Percentiles rank a stretch among this genome's conserved stretches.
phyloP scores from a whole-genome alignment of 306 rosid genomes.

The Quercus aquifolioides region DNA sequence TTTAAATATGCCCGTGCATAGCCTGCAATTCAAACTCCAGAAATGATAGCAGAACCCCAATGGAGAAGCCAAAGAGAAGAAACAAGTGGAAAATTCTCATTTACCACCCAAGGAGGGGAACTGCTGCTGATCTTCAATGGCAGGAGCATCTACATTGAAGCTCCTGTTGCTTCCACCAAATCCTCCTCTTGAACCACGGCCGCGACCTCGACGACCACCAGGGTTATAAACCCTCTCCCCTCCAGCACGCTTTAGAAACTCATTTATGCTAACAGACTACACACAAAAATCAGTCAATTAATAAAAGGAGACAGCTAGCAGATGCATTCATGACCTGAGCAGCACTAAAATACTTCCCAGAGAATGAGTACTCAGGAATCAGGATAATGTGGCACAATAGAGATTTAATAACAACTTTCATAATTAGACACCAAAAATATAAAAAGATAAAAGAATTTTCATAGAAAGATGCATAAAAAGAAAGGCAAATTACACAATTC shows the following conservation, averaged over 20 bases:
- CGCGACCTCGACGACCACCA: conserved; percentile 87
- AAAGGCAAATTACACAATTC: no score
- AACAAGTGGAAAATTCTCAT: conserved; percentile 40
- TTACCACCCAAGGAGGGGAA: conserved; percentile 87
- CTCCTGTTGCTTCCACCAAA: conserved; percentile 40
- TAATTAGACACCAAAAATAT: neutral
- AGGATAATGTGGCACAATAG: neutral
- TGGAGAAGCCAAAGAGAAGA: conserved; percentile 13
- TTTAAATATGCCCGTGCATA: conserved; percentile 19
- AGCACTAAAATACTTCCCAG: neutral
- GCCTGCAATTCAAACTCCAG: conserved; percentile 31
- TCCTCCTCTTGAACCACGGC: conserved; percentile 80
- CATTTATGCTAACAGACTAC: conserved; percentile 81
- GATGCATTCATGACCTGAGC: neutral
- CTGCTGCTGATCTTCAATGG: conserved; percentile 82
- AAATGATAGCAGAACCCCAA: conserved; percentile 21
- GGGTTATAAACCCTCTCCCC: conserved; percentile 56
- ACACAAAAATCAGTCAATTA: neutral
- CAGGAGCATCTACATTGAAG: conserved; percentile 54
- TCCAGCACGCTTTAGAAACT: conserved; percentile 91
- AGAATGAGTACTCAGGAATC: neutral
- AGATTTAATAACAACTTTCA: neutral
- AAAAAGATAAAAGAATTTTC: neutral
- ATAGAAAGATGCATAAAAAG: neutral
- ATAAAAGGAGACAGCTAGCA: neutral